Evolutionary conservation across 2,329 filamentous ascomycete species (phyloP).

Genomic region (Thielaviopsis euricoi): DNA sequence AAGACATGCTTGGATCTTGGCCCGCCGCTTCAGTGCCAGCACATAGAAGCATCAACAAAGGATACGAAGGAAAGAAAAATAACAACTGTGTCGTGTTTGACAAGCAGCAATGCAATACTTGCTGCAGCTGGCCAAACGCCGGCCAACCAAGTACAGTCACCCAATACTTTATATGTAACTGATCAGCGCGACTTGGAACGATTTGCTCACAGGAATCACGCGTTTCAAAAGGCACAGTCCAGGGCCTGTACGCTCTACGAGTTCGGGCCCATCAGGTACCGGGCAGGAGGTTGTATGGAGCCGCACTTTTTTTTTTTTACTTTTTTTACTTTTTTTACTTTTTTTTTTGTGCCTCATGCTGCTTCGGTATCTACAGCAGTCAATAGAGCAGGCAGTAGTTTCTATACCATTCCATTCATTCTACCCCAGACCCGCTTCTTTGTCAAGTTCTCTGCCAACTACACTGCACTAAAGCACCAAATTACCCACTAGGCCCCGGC

Average conservation of each 20-base stretch:
- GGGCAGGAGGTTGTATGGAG: neutral
- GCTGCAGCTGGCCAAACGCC: neutral
- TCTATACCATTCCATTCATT: too few relatives aligned
- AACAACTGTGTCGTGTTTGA: too few relatives aligned
- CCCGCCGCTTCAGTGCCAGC: too few relatives aligned
- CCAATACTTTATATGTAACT: neutral
- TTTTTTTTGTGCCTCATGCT: neutral
- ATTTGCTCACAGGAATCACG: neutral
- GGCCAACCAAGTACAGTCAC: neutral
- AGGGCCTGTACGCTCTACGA: neutral
- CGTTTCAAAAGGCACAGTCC: neutral
- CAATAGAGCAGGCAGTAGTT: too few relatives aligned
- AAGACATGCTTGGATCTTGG: too few relatives aligned
- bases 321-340: too few relatives aligned
- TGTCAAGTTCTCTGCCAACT: neutral
- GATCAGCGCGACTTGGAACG: neutral
- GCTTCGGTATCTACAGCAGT: neutral
- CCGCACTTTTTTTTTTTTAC: neutral
- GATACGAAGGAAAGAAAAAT: too few relatives aligned
- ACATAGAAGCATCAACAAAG: too few relatives aligned
- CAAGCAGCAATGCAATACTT: neutral
- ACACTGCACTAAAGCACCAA: too few relatives aligned
- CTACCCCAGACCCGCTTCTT: neutral
- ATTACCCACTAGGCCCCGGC: too few relatives aligned
- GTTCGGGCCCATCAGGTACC: neutral